phyloP scores from a whole-genome alignment of 768 basidiomycete species.

The Cyclocybe cylindracea region DNA sequence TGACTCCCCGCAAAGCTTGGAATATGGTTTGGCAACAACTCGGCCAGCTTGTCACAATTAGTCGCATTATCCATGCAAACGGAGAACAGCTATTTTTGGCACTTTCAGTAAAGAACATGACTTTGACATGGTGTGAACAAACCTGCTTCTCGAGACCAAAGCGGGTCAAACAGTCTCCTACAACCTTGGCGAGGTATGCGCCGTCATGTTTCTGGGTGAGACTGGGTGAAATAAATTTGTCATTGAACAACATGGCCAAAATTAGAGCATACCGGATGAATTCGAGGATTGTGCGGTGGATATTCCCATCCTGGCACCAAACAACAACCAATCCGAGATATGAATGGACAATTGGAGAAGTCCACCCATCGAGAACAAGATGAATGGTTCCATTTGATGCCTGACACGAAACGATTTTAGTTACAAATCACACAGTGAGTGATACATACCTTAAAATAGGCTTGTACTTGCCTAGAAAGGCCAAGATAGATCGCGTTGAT shows the following conservation, averaged over 20 bases:
- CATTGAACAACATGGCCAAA: not conserved
- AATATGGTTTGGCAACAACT: conserved; percentile 16
- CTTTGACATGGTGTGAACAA: conserved; percentile 1
- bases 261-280: conserved; percentile 28
- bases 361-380: conserved; percentile 36
- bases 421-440: not conserved
- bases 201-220: conserved; percentile 28
- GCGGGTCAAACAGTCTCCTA: conserved; percentile 23
- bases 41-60: conserved; percentile 29
- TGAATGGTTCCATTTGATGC: conserved; percentile 20
- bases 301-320: conserved; percentile 25
- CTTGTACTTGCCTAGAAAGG: conserved; percentile 14
- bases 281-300: conserved; percentile 30
- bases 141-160: conserved; percentile 28
- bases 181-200: conserved; percentile 25
- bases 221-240: conserved; percentile 12
- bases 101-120: conserved; percentile 1
- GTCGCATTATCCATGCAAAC: conserved; percentile 33
- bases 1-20: conserved; percentile 21
- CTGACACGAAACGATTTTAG: conserved; percentile 8
- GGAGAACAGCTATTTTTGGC: conserved; percentile 24
- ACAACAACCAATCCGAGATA: conserved; percentile 32
- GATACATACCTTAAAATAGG: conserved; percentile 21
- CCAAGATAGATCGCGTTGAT: conserved; percentile 17
- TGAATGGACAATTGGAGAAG: conserved; percentile 24